These are phyloP conservation scores for Podospora pseudopauciseta DNA, from an alignment of 495 filamentous ascomycete genomes.

Conservation along the genomic window DNA sequence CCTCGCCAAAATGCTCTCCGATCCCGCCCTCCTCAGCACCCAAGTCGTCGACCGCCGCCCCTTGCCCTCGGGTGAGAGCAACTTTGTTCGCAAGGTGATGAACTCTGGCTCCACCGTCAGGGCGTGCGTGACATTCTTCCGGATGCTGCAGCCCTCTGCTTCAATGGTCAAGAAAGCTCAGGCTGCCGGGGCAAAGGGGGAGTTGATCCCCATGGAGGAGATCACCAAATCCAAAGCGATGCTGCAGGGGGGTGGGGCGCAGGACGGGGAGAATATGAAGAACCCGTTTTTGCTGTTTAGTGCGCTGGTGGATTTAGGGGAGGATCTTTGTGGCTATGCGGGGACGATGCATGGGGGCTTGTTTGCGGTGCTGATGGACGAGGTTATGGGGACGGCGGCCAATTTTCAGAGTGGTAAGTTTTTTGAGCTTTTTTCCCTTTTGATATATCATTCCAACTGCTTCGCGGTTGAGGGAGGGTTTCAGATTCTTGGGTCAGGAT, in stretches of 20 bases:
- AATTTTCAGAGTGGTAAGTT: slow-evolving; percentile 17
- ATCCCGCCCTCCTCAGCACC: slow-evolving; percentile 18
- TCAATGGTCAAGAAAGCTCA: neutral
- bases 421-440: too few relatives aligned
- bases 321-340: slow-evolving; percentile 19
- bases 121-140: slow-evolving; percentile 23
- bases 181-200: neutral
- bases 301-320: slow-evolving; percentile 27
- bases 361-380: slow-evolving; percentile 25
- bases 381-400: slow-evolving; percentile 25
- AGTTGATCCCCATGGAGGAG: neutral
- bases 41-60: slow-evolving; percentile 21
- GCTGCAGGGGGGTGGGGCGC: slow-evolving; percentile 19
- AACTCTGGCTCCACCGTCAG: slow-evolving; percentile 21
- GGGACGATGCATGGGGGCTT: slow-evolving; percentile 25
- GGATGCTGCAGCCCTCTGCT: neutral
- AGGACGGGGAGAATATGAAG: slow-evolving; percentile 19
- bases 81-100: slow-evolving; percentile 20
- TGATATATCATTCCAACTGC: too few relatives aligned
- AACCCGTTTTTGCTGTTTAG: slow-evolving; percentile 27
- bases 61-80: slow-evolving; percentile 21
- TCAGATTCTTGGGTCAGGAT: neutral
- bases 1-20: slow-evolving; percentile 18
- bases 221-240: slow-evolving; percentile 17
- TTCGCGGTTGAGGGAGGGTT: neutral